Percentiles rank a stretch among this genome's conserved stretches.
These are phyloP conservation scores for Nakazawaea peltata DNA, from an alignment of 805 yeast genomes.

Conservation along the genomic window DNA sequence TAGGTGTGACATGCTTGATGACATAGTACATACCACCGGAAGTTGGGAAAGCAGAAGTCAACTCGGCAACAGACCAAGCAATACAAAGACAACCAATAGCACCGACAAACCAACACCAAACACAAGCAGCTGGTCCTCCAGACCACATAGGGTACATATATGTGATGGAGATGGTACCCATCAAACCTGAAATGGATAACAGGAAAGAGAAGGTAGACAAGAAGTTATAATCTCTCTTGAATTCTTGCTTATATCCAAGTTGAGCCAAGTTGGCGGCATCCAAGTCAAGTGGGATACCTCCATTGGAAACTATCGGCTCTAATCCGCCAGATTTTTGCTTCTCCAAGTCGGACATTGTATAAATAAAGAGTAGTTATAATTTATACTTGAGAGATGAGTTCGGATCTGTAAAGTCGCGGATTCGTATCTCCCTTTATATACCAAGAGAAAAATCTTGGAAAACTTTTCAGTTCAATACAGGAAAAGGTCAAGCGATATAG, in stretches of 20 bases:
- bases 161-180: constrained; percentile 56
- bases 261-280: constrained; percentile 27
- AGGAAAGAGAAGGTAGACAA: constrained; percentile 59
- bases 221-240: constrained; percentile 48
- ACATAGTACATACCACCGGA: constrained; percentile 45
- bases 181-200: constrained; percentile 54
- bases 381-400: not conserved
- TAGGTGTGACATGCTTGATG: constrained; percentile 40
- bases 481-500: too few relatives aligned
- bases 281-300: constrained; percentile 14
- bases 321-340: not conserved
- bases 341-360: constrained; percentile 1
- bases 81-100: constrained; percentile 45
- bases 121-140: constrained; percentile 56
- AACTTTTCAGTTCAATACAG: too few relatives aligned
- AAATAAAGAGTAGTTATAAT: too few relatives aligned
- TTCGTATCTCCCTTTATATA: too few relatives aligned
- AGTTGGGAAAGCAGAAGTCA: constrained; percentile 45
- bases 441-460: too few relatives aligned
- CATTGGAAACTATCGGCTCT: constrained; percentile 4
- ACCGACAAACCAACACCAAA: constrained; percentile 57
- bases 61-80: constrained; percentile 42
- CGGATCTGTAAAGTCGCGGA: too few relatives aligned
- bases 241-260: constrained; percentile 57
- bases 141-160: constrained; percentile 36